phyloP scores from a whole-genome alignment of 352 stramenopile species.

The Hyaloperonospora arabidopsidis region DNA sequence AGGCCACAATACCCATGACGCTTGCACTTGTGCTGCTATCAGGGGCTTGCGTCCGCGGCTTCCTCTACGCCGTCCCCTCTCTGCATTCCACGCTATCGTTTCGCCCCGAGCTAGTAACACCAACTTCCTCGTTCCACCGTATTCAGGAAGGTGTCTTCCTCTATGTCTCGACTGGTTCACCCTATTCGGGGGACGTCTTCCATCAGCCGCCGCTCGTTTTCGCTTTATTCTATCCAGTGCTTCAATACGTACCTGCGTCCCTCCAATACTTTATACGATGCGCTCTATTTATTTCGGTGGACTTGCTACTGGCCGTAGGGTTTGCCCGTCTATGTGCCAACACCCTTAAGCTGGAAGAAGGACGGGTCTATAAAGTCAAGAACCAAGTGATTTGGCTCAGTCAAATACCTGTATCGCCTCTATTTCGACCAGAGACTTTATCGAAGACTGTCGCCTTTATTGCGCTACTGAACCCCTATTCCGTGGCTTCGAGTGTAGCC shows the following conservation, averaged over 20 bases:
- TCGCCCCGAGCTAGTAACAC: constrained; percentile 61
- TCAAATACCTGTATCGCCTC: constrained; percentile 58
- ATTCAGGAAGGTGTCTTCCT: constrained; percentile 58
- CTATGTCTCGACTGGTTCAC: constrained; percentile 34
- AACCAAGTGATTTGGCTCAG: constrained; percentile 65
- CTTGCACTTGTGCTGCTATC: constrained; percentile 19
- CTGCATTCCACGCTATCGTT: constrained; percentile 35
- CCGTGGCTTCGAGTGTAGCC: constrained; percentile 52
- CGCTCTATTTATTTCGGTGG: constrained; percentile 40
- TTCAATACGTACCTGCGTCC: constrained; percentile 15
- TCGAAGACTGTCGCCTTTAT: constrained; percentile 45
- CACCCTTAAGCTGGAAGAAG: constrained; percentile 46
- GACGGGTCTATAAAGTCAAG: constrained; percentile 24
- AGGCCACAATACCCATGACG: neutral
- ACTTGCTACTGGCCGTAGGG: constrained; percentile 49
- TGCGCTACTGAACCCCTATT: constrained; percentile 75
- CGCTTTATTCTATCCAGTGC: constrained; percentile 50
- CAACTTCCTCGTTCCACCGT: constrained; percentile 52
- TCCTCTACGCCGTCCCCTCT: constrained; percentile 29
- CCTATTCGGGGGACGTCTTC: constrained; percentile 74
- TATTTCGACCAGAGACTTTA: constrained; percentile 43
- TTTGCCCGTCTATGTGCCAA: constrained; percentile 46
- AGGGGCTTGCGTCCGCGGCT: constrained; percentile 32
- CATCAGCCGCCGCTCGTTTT: constrained; percentile 79
- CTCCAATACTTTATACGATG: constrained; percentile 30